Evolutionary conservation across 306 rosid species (phyloP).

Genomic region (Crotalaria pallida): DNA sequence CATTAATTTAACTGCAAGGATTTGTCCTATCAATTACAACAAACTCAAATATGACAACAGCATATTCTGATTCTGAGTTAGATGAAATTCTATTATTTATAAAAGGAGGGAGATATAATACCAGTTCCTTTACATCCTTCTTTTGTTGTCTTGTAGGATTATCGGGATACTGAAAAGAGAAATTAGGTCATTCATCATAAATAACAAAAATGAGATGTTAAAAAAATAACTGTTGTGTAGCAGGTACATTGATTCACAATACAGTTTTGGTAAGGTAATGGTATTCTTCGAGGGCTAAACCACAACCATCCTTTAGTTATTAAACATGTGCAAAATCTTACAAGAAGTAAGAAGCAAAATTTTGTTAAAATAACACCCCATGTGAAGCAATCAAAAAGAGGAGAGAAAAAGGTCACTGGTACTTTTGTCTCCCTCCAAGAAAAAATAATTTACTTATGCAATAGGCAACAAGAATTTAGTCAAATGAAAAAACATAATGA

Average conservation of each 20-base stretch:
- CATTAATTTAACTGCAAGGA: background rate
- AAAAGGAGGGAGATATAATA: conserved; percentile 24
- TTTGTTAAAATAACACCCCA: background rate
- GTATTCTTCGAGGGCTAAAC: background rate
- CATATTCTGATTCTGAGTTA: background rate
- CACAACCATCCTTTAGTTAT: background rate
- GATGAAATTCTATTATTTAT: background rate
- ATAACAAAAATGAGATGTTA: too few relatives aligned
- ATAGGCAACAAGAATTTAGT: background rate
- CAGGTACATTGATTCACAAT: too few relatives aligned
- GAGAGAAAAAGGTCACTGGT: background rate
- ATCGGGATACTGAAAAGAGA: conserved; percentile 73
- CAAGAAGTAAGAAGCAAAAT: background rate
- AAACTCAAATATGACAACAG: background rate
- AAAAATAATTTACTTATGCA: background rate
- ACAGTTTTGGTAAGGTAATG: too few relatives aligned
- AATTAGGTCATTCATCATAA: conserved; percentile 7
- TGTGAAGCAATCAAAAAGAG: background rate
- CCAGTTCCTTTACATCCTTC: conserved; percentile 94
- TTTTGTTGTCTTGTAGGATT: conserved; percentile 96
- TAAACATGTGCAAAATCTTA: background rate
- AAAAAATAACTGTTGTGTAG: too few relatives aligned
- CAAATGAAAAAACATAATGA: background rate
- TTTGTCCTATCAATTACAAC: background rate
- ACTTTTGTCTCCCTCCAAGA: background rate